These are phyloP conservation scores for Neoboletus magnificus DNA, from an alignment of 768 basidiomycete genomes.

Conservation along the genomic window DNA sequence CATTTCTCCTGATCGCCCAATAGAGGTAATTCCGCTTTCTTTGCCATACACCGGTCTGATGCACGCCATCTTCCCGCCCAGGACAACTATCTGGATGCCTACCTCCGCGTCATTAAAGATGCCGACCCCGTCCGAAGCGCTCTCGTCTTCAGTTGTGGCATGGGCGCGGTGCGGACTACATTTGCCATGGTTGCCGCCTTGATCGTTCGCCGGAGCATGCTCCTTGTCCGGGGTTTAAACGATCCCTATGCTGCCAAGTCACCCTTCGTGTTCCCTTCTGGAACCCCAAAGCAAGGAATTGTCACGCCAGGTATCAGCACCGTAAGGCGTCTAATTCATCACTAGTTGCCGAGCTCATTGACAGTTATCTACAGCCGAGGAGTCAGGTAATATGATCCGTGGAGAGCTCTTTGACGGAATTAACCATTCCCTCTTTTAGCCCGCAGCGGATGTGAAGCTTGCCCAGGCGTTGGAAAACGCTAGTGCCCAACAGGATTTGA, in stretches of 20 bases:
- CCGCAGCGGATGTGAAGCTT: conserved; percentile 56
- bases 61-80: conserved; percentile 23
- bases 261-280: conserved; percentile 11
- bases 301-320: conserved; percentile 44
- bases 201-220: conserved; percentile 76
- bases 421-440: conserved; percentile 18
- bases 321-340: conserved; percentile 33
- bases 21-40: conserved; percentile 57
- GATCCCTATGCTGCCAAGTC: conserved; percentile 71
- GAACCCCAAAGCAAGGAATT: conserved; percentile 13
- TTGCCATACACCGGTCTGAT: not conserved
- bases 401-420: not conserved
- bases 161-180: conserved; percentile 94
- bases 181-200: conserved; percentile 97
- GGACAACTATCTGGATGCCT: conserved; percentile 96
- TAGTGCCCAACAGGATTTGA: conserved; percentile 76
- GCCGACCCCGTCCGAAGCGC: conserved; percentile 79
- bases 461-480: conserved; percentile 69
- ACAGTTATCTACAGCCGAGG: conserved; percentile 18
- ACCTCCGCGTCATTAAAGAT: conserved; percentile 73
- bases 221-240: conserved; percentile 55
- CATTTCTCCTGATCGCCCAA: conserved; percentile 88
- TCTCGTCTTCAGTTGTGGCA: conserved; percentile 93
- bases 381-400: conserved; percentile 25
- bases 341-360: not conserved